Base-by-base conservation (phyloP, 345 rosid genomes). In the Pugionium dolabratum region DNA sequence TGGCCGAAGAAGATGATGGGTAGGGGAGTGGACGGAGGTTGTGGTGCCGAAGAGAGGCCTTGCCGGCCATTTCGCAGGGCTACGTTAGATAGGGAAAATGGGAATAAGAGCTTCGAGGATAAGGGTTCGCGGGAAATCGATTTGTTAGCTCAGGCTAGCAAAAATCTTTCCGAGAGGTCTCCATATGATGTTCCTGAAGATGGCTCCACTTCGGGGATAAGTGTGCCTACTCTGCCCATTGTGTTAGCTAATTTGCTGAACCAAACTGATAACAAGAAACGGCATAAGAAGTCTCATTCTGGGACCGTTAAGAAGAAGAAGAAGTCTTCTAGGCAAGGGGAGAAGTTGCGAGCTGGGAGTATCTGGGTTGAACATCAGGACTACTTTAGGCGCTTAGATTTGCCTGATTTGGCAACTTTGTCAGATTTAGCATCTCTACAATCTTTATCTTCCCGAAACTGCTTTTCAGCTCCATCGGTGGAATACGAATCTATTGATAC, bases 301-400 rank as follows among this genome's bases (percentile, higher is more conserved):
- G 78, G 71, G 25, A 55, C 78, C 4, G 90, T 79, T 6, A 90
- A 81, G 75, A 87, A 87, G 83, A 86, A 79, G 62, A 90, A 85
- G 75, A 90, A 82, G 82, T 71, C 81, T 59, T 81, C 85, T 10
- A 76, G 81, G 61, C 80, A 83, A 64, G 82, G 80, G 31, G 96
- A 84, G 52, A 83, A 81, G 83, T 61, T 78, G 9, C 77, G 78
- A 71, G 81, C 78, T 29, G 73, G 86, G 62, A 79, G 74, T 32
- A 82, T 95, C 34, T 95, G 99, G 99, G 64, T 62, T 37, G 90
- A 89, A 56, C 90, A 84, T n/a, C 83, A 87, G 56, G 96, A 85
- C 41, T 91, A 83, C 75, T 89, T 95, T 52, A 78, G 97, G 83
- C 84, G 83, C 67, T 56, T 95, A 79, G 66, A 77, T 9, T 78